These are phyloP conservation scores for Histomonas meleagridis DNA, from an alignment of 208 protist species.

Conservation along the genomic window DNA sequence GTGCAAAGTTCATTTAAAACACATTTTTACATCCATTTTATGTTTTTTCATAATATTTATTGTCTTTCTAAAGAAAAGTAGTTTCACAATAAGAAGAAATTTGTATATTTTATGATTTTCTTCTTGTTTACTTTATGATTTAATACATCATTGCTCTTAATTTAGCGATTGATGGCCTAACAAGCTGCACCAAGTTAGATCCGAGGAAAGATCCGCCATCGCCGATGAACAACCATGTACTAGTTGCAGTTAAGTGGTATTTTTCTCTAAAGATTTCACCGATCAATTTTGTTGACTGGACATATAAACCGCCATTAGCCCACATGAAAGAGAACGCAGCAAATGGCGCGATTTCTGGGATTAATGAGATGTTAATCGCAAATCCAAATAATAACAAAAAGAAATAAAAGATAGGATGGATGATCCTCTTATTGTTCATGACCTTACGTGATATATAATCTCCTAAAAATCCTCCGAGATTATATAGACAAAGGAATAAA, in stretches of 20 bases:
- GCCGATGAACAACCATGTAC: conserved; percentile 15
- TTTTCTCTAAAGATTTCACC: neutral
- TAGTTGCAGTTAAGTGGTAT: neutral
- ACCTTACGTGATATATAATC: neutral
- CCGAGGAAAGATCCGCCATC: neutral
- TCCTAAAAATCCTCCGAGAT: neutral
- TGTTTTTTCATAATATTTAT: too few species aligned
- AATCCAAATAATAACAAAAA: neutral
- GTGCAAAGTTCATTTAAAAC: too few species aligned
- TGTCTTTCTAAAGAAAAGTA: too few species aligned
- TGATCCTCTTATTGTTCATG: conserved; percentile 21
- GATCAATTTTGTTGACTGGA: neutral
- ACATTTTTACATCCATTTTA: too few species aligned
- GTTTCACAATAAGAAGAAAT: too few species aligned
- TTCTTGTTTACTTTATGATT: too few species aligned
- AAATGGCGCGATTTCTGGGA: neutral
- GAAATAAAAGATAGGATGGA: conserved; percentile 14
- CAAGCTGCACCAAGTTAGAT: neutral
- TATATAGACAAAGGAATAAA: neutral
- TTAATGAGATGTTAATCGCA: neutral
- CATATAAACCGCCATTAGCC: neutral
- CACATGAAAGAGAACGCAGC: neutral
- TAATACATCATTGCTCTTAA: neutral
- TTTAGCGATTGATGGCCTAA: neutral
- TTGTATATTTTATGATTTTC: too few species aligned